Conservation (phyloP, 352 stramenopile species). For the Halophytophthora polymorphica region DNA sequence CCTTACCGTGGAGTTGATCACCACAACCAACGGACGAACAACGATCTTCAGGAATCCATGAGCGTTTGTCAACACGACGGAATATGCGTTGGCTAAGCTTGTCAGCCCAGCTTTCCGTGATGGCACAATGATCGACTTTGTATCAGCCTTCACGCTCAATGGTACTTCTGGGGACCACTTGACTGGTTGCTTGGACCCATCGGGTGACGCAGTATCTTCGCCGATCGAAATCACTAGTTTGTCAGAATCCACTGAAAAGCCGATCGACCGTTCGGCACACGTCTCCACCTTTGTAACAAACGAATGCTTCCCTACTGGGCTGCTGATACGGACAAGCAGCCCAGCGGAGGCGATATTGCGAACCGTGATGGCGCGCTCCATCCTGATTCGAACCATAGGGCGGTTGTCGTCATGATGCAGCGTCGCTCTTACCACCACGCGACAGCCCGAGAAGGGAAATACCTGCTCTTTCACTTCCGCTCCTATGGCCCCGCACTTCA, state of each 20-base stretch:
- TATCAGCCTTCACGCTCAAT: slow-evolving; percentile 29
- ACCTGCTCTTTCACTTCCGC: slow-evolving; percentile 25
- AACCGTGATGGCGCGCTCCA: slow-evolving; percentile 33
- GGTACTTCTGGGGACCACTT: slow-evolving; percentile 30
- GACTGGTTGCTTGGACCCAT: background rate
- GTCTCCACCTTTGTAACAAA: slow-evolving; percentile 14
- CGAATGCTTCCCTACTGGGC: slow-evolving; percentile 9
- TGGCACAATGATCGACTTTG: slow-evolving; percentile 29
- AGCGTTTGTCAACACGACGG: slow-evolving; percentile 33
- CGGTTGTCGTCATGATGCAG: background rate
- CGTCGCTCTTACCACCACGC: slow-evolving; percentile 18
- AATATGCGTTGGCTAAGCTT: slow-evolving; percentile 26
- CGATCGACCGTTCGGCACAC: slow-evolving; percentile 21
- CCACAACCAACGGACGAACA: slow-evolving; percentile 48
- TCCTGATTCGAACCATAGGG: slow-evolving; percentile 32
- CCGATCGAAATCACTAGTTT: slow-evolving; percentile 28
- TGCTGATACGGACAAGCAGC: slow-evolving; percentile 20
- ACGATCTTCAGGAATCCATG: slow-evolving; percentile 28
- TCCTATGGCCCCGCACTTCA: slow-evolving; percentile 10
- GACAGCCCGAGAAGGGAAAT: slow-evolving; percentile 31
- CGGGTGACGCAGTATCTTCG: slow-evolving; percentile 2
- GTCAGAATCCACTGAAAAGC: slow-evolving; percentile 18
- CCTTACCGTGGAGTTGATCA: slow-evolving; percentile 61
- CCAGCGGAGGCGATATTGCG: slow-evolving; percentile 25
- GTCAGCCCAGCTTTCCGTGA: slow-evolving; percentile 2